These are phyloP conservation scores for Nissolia schottii DNA, from an alignment of 306 rosid species.

Conservation along the genomic window DNA sequence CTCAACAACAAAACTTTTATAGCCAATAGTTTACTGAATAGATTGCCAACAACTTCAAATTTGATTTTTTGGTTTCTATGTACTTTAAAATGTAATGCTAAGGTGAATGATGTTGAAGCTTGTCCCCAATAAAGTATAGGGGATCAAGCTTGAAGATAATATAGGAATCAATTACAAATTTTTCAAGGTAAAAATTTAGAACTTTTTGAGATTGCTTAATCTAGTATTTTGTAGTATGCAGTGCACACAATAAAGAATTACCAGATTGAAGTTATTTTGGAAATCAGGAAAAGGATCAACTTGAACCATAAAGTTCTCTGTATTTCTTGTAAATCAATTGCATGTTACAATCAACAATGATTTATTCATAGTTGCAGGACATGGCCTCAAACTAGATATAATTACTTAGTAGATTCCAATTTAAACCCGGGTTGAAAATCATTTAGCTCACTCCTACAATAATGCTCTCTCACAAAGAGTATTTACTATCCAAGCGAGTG, in stretches of 20 bases:
- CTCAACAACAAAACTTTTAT: background rate
- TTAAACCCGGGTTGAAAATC: too few species aligned
- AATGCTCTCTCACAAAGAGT: too few species aligned
- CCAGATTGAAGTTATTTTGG: background rate
- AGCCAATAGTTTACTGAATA: too few species aligned
- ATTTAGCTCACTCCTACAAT: too few species aligned
- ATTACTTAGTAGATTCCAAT: background rate
- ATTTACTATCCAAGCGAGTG: too few species aligned
- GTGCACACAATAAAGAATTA: background rate
- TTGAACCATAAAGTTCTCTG: background rate
- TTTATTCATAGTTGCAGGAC: background rate
- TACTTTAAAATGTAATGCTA: too few species aligned
- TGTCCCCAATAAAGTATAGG: background rate
- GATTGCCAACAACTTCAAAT: too few species aligned
- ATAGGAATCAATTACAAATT: background rate
- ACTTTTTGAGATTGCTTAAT: background rate
- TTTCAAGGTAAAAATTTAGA: too few species aligned
- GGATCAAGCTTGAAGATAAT: background rate
- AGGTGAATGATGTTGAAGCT: background rate
- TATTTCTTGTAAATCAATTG: background rate
- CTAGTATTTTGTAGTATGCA: too few species aligned
- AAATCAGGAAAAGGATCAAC: too few species aligned
- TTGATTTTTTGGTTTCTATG: too few species aligned
- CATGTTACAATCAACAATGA: background rate
- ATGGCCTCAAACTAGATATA: background rate